Evolutionary conservation across 176 grass and related monocot genomes (phyloP).

Genomic region (Canna indica): DNA sequence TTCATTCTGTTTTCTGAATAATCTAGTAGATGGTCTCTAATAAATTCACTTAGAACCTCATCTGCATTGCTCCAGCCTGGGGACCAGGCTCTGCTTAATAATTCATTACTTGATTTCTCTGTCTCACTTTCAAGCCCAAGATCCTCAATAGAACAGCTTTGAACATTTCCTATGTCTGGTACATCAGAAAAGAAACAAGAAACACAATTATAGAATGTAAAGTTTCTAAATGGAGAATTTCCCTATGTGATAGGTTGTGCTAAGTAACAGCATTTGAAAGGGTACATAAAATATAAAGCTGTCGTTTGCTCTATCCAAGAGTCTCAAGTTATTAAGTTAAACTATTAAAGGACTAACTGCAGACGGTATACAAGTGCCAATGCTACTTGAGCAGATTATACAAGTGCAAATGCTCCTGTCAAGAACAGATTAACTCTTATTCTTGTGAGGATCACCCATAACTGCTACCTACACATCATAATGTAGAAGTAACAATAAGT

Average conservation of each 20-base stretch:
- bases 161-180: conserved; percentile 52
- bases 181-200: conserved; percentile 4
- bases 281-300: neutral
- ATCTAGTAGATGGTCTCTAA: conserved; percentile 50
- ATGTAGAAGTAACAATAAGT: too few species aligned
- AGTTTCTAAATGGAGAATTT: neutral
- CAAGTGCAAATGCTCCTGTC: too few species aligned
- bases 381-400: too few species aligned
- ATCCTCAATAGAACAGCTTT: conserved; percentile 56
- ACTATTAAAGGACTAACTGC: too few species aligned
- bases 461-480: too few species aligned
- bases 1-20: conserved; percentile 72
- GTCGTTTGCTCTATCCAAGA: too few species aligned
- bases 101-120: conserved; percentile 87
- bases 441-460: too few species aligned
- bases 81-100: conserved; percentile 72
- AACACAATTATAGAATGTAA: neutral
- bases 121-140: conserved; percentile 74
- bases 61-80: conserved; percentile 77
- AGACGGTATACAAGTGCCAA: too few species aligned
- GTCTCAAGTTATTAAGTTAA: too few species aligned
- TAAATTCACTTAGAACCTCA: conserved; percentile 64
- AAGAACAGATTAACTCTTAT: too few species aligned
- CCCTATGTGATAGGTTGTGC: neutral
- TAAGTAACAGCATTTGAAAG: neutral